Conservation (phyloP, 306 rosid species). For the Sicyos edulis region DNA sequence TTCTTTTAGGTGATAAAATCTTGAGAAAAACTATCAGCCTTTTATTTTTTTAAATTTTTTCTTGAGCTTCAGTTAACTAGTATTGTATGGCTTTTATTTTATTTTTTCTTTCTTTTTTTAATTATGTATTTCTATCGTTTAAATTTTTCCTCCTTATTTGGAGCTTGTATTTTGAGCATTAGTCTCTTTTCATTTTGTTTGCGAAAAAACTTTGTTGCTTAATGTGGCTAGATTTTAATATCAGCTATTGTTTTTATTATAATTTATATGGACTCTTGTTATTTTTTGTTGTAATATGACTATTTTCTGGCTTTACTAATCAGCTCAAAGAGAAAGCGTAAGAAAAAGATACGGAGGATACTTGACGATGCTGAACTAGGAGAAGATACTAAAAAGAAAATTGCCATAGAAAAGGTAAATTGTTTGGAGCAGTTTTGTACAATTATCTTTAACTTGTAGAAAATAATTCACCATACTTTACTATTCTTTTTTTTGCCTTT, state of each 20-base stretch:
- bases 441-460: slow-evolving; percentile 9
- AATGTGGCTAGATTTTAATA: background rate
- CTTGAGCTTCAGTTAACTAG: background rate
- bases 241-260: background rate
- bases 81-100: background rate
- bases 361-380: slow-evolving; percentile 96
- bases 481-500: slow-evolving; percentile 9
- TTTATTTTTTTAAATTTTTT: background rate
- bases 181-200: too few species aligned
- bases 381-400: slow-evolving; percentile 89
- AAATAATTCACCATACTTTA: slow-evolving; percentile 21
- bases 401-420: slow-evolving; percentile 87
- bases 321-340: slow-evolving; percentile 67
- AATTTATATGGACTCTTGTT: slow-evolving; percentile 12
- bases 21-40: background rate
- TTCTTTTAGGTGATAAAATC: background rate
- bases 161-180: too few species aligned
- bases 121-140: too few species aligned
- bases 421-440: slow-evolving; percentile 15
- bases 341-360: slow-evolving; percentile 84
- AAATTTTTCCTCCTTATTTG: too few species aligned
- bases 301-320: slow-evolving; percentile 15
- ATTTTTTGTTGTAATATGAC: background rate
- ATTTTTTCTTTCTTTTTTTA: too few species aligned
- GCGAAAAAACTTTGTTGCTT: too few species aligned